These are phyloP conservation scores for Termitomyces sp. DNA, from an alignment of 768 basidiomycete genomes.

Conservation along the genomic window DNA sequence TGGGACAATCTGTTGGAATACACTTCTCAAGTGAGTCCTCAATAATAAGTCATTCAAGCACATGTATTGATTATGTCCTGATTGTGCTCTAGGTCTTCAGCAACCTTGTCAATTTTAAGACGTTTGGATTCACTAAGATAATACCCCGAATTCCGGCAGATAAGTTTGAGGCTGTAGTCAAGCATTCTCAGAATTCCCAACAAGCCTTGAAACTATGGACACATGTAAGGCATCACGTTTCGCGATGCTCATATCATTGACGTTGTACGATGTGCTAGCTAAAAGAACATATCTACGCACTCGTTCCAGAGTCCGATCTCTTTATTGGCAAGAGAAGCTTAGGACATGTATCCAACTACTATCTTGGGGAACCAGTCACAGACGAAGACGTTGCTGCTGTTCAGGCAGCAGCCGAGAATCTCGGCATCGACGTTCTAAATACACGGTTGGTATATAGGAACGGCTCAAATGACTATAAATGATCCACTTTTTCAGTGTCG, in stretches of 20 bases:
- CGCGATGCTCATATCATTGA: not conserved
- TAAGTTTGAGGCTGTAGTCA: constrained; percentile 61
- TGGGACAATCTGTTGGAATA: constrained; percentile 75
- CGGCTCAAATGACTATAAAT: not conserved
- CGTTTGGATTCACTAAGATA: constrained; percentile 85
- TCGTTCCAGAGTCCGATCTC: constrained; percentile 57
- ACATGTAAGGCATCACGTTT: constrained; percentile 29
- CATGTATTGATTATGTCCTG: not conserved
- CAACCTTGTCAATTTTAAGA: constrained; percentile 72
- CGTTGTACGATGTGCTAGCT: constrained; percentile 36
- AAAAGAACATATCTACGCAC: constrained; percentile 69
- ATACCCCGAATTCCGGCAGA: constrained; percentile 60
- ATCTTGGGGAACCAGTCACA: constrained; percentile 66
- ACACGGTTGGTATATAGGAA: constrained; percentile 51
- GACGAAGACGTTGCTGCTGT: constrained; percentile 76
- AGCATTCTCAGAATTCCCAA: constrained; percentile 52
- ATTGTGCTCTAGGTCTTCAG: constrained; percentile 38
- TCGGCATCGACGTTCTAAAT: constrained; percentile 74
- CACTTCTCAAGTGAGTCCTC: constrained; percentile 53
- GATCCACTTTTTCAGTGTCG: constrained; percentile 42
- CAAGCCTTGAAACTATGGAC: constrained; percentile 60
- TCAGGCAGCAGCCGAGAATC: constrained; percentile 69
- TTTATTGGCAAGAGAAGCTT: constrained; percentile 75
- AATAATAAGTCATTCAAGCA: not conserved
- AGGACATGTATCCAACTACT: constrained; percentile 84